These are phyloP conservation scores for Phialophora tarda DNA, from an alignment of 2,329 filamentous ascomycete species.

Conservation along the genomic window DNA sequence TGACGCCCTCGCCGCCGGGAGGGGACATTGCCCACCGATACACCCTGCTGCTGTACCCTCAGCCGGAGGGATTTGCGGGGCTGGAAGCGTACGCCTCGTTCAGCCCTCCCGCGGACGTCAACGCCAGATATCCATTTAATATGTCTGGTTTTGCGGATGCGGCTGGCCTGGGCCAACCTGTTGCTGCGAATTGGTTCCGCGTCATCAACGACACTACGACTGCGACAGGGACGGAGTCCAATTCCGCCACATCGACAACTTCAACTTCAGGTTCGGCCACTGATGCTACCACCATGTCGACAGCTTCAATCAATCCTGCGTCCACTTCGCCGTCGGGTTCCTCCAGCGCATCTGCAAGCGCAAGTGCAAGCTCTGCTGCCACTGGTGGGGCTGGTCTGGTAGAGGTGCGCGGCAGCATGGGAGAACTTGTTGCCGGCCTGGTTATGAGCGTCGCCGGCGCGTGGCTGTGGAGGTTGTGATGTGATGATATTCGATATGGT, in stretches of 20 bases:
- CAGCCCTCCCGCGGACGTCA: conserved; percentile 34
- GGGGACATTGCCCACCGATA: conserved; percentile 43
- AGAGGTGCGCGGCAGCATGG: conserved; percentile 14
- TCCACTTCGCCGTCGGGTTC: background rate
- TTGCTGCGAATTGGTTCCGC: conserved; percentile 51
- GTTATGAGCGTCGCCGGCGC: conserved; percentile 17
- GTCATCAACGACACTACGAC: conserved; percentile 32
- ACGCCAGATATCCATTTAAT: conserved; percentile 46
- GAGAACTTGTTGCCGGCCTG: conserved; percentile 18
- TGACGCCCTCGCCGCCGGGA: conserved; percentile 42
- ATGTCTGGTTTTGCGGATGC: conserved; percentile 45
- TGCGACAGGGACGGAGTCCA: background rate
- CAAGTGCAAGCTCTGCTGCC: background rate
- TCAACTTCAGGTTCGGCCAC: background rate
- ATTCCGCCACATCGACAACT: background rate
- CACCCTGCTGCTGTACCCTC: conserved; percentile 43
- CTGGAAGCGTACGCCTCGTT: conserved; percentile 45
- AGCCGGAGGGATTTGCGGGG: conserved; percentile 41
- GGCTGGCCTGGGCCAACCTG: conserved; percentile 41
- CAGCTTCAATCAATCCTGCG: background rate
- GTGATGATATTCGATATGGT: background rate
- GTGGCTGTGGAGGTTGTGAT: conserved; percentile 15
- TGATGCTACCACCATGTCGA: background rate
- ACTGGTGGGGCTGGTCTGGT: conserved; percentile 14
- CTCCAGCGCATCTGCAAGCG: conserved; percentile 9